These are phyloP conservation scores for Pythium chondricola DNA, from an alignment of 352 stramenopile species.

Conservation along the genomic window DNA sequence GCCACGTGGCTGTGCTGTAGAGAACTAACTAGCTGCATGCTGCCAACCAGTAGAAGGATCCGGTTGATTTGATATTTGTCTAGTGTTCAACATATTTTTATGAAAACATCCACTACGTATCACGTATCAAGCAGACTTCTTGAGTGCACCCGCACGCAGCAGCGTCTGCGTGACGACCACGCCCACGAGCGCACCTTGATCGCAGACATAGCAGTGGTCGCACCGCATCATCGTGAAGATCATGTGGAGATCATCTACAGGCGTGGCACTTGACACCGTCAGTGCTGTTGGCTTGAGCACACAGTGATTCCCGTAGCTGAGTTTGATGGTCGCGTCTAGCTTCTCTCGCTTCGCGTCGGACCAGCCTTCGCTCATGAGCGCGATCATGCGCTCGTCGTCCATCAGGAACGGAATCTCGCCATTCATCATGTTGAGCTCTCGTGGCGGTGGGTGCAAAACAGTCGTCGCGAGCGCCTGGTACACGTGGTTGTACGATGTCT, in stretches of 20 bases:
- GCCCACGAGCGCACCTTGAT: constrained; percentile 73
- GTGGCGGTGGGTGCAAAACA: constrained; percentile 9
- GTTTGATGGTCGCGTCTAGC: constrained; percentile 53
- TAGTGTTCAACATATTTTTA: neutral
- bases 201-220: constrained; percentile 84
- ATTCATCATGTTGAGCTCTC: neutral
- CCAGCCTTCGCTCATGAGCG: constrained; percentile 70
- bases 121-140: neutral
- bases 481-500: constrained; percentile 55
- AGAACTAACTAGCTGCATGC: neutral
- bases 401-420: constrained; percentile 64
- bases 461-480: constrained; percentile 54
- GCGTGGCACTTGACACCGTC: constrained; percentile 74
- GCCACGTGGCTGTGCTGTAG: constrained; percentile 60
- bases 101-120: neutral
- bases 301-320: constrained; percentile 57
- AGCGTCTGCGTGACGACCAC: constrained; percentile 80
- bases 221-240: constrained; percentile 89
- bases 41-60: constrained; percentile 7
- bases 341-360: constrained; percentile 46
- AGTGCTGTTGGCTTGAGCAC: constrained; percentile 72
- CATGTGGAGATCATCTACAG: constrained; percentile 84
- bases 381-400: constrained; percentile 78
- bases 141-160: constrained; percentile 32
- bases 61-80: constrained; percentile 2